Base-by-base conservation (phyloP, 352 stramenopile genomes). In the Phytophthora macrochlamydospora region DNA sequence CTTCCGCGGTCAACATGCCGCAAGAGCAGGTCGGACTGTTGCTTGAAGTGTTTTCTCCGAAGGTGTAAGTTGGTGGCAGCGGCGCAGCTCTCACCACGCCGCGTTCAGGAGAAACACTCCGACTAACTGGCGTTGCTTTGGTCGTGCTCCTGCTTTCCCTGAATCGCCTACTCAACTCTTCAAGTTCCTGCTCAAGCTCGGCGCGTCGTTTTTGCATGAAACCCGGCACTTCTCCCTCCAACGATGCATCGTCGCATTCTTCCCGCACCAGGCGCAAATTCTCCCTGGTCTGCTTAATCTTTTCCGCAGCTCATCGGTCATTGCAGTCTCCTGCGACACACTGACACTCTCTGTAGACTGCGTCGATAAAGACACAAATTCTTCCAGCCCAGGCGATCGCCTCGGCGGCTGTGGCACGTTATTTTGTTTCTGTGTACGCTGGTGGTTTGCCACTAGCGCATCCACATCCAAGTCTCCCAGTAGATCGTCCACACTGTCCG, bases 161-260 rank as follows among this genome's bases (percentile, higher is more conserved):
- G 58, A 82, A 94, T 44, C 79, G 69, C 35, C 65, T 75, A 46
- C 84, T 92, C 7, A 94, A 67, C 13, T 43, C 49, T 29, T 92
- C 79, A 4, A 96, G 70, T 51, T 89, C 73, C 43, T 59, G 57
- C 53, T 96, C 88, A 13, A 96, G 55, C 35, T 77, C 70, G 9
- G 54, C 51, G 48, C 87, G 83, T 35, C 75, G 58, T 29, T 62
- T 71, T 38, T 78, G 71, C 43, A 91, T 81, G 18, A 77, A 69
- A 4, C 63, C 56, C 11, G 88, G 84, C 24, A 96, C 62, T 6
- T 94, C 85, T 29, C 86, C 88, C 67, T 94, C 83, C 3, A 96
- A 60, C 0, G 80, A 94, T 6, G 88, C 88, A 52, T 96, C 88
- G 50, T 96, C 88, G 46, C 85, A 94, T 40, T 90, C 83, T 62